phyloP scores from a whole-genome alignment of 2,329 filamentous ascomycete species.

The Elsinoe fawcettii region DNA sequence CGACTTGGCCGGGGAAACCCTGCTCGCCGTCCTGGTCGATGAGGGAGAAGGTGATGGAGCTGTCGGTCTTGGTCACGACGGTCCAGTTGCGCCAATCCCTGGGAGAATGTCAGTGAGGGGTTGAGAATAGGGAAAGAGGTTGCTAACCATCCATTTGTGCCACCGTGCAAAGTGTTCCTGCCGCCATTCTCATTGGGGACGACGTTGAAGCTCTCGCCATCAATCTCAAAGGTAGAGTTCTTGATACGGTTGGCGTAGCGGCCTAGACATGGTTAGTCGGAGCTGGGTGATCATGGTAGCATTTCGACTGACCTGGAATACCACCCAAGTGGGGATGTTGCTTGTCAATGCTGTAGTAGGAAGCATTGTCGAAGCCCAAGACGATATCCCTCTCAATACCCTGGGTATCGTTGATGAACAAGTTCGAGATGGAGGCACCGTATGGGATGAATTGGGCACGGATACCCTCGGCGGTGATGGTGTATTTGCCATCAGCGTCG shows the following conservation, averaged over 20 bases:
- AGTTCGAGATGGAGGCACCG: slow-evolving; percentile 63
- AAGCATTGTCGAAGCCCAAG: slow-evolving; percentile 67
- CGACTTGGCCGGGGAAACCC: slow-evolving; percentile 71
- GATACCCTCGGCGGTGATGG: slow-evolving; percentile 59
- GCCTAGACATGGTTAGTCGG: slow-evolving; percentile 21
- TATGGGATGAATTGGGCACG: slow-evolving; percentile 65
- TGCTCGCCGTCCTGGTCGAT: slow-evolving; percentile 64
- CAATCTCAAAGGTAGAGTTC: slow-evolving; percentile 48
- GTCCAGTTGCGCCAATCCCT: slow-evolving; percentile 68
- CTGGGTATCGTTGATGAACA: slow-evolving; percentile 61
- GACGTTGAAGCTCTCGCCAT: slow-evolving; percentile 41
- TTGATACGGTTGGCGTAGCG: slow-evolving; percentile 74
- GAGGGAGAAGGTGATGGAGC: slow-evolving; percentile 67
- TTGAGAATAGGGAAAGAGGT: slow-evolving; percentile 46
- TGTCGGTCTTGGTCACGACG: slow-evolving; percentile 57
- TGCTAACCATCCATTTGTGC: slow-evolving; percentile 39
- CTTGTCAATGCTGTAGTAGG: slow-evolving; percentile 56
- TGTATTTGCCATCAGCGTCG: slow-evolving; percentile 54
- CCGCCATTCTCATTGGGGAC: slow-evolving; percentile 45
- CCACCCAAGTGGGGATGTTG: slow-evolving; percentile 64
- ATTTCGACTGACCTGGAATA: slow-evolving; percentile 49
- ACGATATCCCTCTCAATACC: slow-evolving; percentile 64
- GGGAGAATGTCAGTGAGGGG: slow-evolving; percentile 46
- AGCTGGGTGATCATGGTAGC: neutral
- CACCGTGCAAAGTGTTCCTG: slow-evolving; percentile 46